Base-by-base conservation (phyloP, 192 early-diverging fungal genomes). In the Dissophora globulifera region DNA sequence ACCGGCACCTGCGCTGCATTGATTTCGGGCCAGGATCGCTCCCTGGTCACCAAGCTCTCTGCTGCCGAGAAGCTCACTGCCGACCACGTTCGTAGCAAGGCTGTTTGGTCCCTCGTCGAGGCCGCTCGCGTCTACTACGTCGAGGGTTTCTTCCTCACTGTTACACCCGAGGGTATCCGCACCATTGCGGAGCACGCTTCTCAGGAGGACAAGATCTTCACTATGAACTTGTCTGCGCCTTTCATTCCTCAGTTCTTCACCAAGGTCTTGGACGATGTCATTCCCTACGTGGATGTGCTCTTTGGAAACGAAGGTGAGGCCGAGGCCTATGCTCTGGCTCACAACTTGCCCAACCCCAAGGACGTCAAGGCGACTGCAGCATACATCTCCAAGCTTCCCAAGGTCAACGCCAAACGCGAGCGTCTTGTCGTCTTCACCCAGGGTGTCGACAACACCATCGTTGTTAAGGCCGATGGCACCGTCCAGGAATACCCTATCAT, bases 271-370 rank as follows among this genome's bases (percentile, higher is more conserved):
- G 87, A 93, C 62, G 85, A 86, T 59, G 84, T 93, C 27, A 58
- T 94, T 58, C 92, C 91, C 33, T 97, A 97, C 85, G 86, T 90
- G 62, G 94, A 99, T 83, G 81, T 96, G 48, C 78, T 99, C 58
- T 97, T 98, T 84, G 95, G 96, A 82, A 99, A 99, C 78, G 97
- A 99, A 78, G 85, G 91, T 79, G 97, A 99, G 78, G 96, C 97
- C 26, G 86, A 80, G n/a, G 86, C 95, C 43, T 95, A 92, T 70
- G 87, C 95, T 43, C 74, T 80, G 45, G 84, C 91, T 62, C 87
- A 94, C 80, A 86, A 86, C 50, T 86, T 69, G 27, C 55, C 62
- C 23, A 45, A 84, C 45, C 87, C 88, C 57, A 83, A 83, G 60
- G 92, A 97, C 72, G 82, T 96, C 69, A 86, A 85, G 82, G 88